Evolutionary conservation across 495 filamentous ascomycete species (phyloP).

Genomic region (Paragyromitra xinjiangensis): DNA sequence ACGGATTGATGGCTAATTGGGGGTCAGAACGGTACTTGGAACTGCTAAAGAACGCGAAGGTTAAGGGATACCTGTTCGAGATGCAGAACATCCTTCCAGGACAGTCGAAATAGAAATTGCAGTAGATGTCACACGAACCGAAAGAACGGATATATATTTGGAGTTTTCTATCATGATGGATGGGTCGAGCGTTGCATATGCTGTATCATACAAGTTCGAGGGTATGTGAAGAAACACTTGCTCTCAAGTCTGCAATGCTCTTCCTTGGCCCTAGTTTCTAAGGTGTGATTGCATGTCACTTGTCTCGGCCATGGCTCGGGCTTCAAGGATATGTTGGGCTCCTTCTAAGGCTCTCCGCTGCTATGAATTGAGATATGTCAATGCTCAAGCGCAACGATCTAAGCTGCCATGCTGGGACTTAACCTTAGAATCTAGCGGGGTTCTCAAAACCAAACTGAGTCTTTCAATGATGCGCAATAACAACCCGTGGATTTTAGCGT

Average conservation of each 20-base stretch:
- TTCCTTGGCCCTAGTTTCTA: background rate
- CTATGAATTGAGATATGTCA: too few relatives aligned
- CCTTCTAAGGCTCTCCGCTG: background rate
- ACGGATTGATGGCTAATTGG: conserved; percentile 10
- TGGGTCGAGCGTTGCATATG: conserved; percentile 24
- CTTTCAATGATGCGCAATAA: too few relatives aligned
- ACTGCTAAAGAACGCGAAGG: conserved; percentile 80
- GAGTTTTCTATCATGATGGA: conserved; percentile 21
- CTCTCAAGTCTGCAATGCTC: background rate
- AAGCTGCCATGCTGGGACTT: too few relatives aligned
- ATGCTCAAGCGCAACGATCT: too few relatives aligned
- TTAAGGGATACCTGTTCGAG: conserved; percentile 88
- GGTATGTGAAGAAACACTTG: conserved; percentile 31
- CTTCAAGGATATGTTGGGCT: background rate
- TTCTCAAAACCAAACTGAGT: too few relatives aligned
- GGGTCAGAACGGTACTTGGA: conserved; percentile 88
- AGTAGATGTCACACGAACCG: background rate
- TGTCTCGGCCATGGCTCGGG: background rate
- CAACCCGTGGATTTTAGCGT: too few relatives aligned
- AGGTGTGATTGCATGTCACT: background rate
- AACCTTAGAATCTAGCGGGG: too few relatives aligned
- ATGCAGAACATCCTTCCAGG: conserved; percentile 78
- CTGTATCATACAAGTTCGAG: conserved; percentile 42
- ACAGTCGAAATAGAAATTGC: conserved; percentile 25
- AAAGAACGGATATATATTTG: conserved; percentile 6